Evolutionary conservation across 163 green algal genomes (phyloP).

Genomic region (Coccomyxa subellipsoidea): DNA sequence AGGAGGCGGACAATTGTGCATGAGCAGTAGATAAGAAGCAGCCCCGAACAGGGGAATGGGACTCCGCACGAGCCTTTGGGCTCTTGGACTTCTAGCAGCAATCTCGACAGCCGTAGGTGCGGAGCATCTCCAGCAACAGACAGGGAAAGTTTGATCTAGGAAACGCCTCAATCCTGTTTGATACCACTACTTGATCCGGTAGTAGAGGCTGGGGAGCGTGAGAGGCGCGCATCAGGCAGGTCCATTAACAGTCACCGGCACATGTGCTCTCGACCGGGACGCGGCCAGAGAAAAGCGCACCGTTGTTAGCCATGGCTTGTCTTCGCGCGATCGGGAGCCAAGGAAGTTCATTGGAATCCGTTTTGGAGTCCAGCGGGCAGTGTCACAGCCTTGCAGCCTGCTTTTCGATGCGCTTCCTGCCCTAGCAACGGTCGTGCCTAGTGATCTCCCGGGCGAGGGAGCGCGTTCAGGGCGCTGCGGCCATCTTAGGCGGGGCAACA

Average conservation of each 20-base stretch:
- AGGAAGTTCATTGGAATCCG: not conserved
- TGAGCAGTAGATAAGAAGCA: not conserved
- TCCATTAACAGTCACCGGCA: not conserved
- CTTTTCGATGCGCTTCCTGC: not conserved
- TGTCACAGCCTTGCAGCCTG: not conserved
- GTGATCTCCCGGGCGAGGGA: not conserved
- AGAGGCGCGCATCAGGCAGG: not conserved
- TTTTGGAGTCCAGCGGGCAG: not conserved
- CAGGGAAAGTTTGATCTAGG: not conserved
- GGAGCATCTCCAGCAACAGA: not conserved
- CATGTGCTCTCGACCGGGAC: not conserved
- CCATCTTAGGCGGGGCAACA: not conserved
- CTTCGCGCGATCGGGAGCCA: not conserved
- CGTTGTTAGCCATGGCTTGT: not conserved
- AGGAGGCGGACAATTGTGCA: not conserved
- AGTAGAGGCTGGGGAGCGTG: not conserved
- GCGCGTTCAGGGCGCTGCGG: not conserved
- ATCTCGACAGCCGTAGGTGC: not conserved
- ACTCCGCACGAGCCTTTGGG: not conserved
- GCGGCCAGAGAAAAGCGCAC: not conserved
- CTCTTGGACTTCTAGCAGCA: not conserved
- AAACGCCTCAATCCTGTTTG: not conserved
- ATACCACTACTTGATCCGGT: not conserved
- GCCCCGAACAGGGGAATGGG: not conserved
- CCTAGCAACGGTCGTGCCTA: not conserved